phyloP scores from a whole-genome alignment of 1,284 basidiomycete genomes.

The Flammula alnicola region DNA sequence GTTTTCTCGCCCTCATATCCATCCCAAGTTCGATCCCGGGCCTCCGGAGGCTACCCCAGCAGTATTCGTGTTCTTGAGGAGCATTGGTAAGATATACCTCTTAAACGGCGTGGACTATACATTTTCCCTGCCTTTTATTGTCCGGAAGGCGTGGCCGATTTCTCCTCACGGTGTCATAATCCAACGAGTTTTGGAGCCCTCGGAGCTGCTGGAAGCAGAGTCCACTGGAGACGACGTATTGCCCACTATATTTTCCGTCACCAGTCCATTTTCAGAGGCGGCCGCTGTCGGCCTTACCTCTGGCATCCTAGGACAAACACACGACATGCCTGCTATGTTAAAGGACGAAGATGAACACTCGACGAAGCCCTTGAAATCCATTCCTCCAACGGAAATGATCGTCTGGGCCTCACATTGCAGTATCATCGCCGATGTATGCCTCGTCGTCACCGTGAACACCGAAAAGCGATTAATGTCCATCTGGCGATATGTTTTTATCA shows the following conservation, averaged over 20 bases:
- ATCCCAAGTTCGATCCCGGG: conserved; percentile 37
- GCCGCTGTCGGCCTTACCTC: conserved; percentile 66
- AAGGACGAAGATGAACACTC: conserved; percentile 60
- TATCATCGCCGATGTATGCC: conserved; percentile 47
- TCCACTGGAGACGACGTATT: conserved; percentile 64
- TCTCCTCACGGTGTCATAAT: conserved; percentile 77
- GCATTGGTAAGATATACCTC: conserved; percentile 75
- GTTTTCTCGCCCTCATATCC: conserved; percentile 48
- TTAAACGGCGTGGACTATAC: conserved; percentile 77
- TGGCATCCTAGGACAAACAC: conserved; percentile 54
- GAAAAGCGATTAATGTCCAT: conserved; percentile 57
- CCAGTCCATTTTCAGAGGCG: conserved; percentile 78
- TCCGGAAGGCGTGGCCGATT: conserved; percentile 80
- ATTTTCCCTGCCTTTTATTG: conserved; percentile 82
- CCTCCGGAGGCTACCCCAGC: conserved; percentile 50
- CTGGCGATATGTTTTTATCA: conserved; percentile 74
- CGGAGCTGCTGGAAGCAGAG: conserved; percentile 70
- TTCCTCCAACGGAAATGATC: conserved; percentile 65
- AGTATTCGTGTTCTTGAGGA: conserved; percentile 81
- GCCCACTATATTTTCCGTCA: conserved; percentile 79
- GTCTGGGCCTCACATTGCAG: conserved; percentile 60
- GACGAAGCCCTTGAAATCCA: conserved; percentile 49
- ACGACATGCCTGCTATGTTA: conserved; percentile 44
- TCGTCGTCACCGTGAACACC: conserved; percentile 61
- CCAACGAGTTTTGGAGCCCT: conserved; percentile 72